phyloP scores from a whole-genome alignment of 1,284 basidiomycete species.

The Tilletia indica region DNA sequence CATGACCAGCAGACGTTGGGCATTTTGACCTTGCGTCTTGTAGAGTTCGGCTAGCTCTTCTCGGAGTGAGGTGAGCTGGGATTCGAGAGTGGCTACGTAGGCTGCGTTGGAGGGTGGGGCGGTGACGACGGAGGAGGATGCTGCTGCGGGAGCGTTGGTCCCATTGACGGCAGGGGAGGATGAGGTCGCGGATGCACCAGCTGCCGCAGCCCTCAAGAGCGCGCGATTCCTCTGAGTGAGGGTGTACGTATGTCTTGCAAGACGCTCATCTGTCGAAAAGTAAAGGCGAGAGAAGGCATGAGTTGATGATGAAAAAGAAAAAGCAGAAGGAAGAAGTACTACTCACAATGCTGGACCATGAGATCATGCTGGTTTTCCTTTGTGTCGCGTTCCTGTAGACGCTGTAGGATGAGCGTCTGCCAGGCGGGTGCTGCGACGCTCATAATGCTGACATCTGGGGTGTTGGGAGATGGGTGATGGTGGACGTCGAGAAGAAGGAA shows the following conservation, averaged over 20 bases:
- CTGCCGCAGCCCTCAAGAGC: slow-evolving; percentile 22
- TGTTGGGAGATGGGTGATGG: too few species aligned
- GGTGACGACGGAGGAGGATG: neutral
- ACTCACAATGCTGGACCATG: slow-evolving; percentile 17
- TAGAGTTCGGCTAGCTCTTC: slow-evolving; percentile 69
- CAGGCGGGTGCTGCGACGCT: slow-evolving; percentile 27
- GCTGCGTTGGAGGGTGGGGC: slow-evolving; percentile 65
- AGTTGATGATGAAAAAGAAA: neutral
- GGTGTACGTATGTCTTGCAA: slow-evolving; percentile 18
- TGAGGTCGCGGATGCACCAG: neutral
- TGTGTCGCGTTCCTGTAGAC: slow-evolving; percentile 41
- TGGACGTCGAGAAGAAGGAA: neutral
- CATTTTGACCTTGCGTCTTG: slow-evolving; percentile 93
- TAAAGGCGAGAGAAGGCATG: neutral
- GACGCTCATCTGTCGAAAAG: slow-evolving; percentile 18
- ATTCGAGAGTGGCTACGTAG: slow-evolving; percentile 19
- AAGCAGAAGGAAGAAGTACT: neutral
- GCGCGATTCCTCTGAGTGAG: slow-evolving; percentile 20
- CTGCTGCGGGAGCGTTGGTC: slow-evolving; percentile 18
- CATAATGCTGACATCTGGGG: neutral
- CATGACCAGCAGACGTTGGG: slow-evolving; percentile 84
- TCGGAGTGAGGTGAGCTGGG: slow-evolving; percentile 23
- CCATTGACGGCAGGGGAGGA: slow-evolving; percentile 2
- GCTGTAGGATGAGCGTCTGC: slow-evolving; percentile 38
- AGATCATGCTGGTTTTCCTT: slow-evolving; percentile 35